Percentiles rank a stretch among this genome's conserved stretches.
phyloP scores from a whole-genome alignment of 805 yeast genomes.

The Pichia pseudocactophila region DNA sequence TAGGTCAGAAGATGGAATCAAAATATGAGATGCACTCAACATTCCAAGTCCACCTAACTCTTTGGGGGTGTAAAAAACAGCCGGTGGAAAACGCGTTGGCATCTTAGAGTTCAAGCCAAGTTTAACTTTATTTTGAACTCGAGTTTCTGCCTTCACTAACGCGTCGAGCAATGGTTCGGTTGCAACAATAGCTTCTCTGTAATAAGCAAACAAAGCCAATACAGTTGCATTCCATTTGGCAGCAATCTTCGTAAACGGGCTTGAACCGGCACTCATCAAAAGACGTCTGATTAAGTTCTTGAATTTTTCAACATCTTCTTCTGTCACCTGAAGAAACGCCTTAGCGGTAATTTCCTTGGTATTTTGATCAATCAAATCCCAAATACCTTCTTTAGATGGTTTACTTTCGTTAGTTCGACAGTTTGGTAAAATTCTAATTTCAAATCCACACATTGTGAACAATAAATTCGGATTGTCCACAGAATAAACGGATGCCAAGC shows the following conservation, averaged over 20 bases:
- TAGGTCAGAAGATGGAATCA: constrained; percentile 89
- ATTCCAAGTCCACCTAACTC: constrained; percentile 97
- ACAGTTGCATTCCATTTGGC: constrained; percentile 94
- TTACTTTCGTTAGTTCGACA: constrained; percentile 40
- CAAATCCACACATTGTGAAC: constrained; percentile 93
- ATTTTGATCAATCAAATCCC: constrained; percentile 69
- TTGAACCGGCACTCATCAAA: constrained; percentile 90
- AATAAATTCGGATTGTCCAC: constrained; percentile 81
- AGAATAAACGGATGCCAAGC: constrained; percentile 83
- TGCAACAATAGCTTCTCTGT: constrained; percentile 83
- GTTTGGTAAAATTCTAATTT: constrained; percentile 79
- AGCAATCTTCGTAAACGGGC: constrained; percentile 90
- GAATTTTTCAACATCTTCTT: constrained; percentile 70
- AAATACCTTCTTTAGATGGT: constrained; percentile 69
- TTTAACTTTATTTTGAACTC: constrained; percentile 88
- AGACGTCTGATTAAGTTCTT: constrained; percentile 80
- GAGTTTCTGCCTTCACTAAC: constrained; percentile 84
- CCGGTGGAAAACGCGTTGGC: constrained; percentile 99
- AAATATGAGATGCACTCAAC: constrained; percentile 93
- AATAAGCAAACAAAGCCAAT: constrained; percentile 78
- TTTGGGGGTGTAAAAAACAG: constrained; percentile 95
- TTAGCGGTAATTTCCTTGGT: constrained; percentile 83
- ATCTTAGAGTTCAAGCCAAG: constrained; percentile 93
- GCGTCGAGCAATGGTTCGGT: constrained; percentile 72
- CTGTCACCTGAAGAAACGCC: constrained; percentile 78